Conservation (phyloP, 2,329 filamentous ascomycete species). For the Leptographium wingfieldii region DNA sequence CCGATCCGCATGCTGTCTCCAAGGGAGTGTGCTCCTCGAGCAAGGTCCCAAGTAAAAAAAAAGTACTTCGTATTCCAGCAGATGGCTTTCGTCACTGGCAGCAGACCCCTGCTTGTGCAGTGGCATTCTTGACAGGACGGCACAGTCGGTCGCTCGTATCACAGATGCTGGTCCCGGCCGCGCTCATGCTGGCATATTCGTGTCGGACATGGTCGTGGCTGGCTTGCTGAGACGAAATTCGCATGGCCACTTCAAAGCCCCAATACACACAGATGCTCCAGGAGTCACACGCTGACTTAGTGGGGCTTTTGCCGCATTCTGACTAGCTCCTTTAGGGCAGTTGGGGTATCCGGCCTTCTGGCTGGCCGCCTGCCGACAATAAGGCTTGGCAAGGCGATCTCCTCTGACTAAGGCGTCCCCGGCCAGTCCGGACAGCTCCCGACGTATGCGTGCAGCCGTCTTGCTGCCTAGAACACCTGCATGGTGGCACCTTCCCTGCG, state of each 20-base stretch:
- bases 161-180: background rate
- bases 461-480: background rate
- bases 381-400: background rate
- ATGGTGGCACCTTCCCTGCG: background rate
- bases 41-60: too few species aligned
- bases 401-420: background rate
- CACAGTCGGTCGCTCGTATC: background rate
- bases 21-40: background rate
- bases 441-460: background rate
- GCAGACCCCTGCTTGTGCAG: background rate
- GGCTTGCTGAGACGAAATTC: background rate
- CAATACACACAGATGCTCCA: background rate
- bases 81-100: background rate
- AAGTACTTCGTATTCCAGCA: background rate
- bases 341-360: background rate
- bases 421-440: background rate
- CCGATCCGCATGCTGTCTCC: background rate
- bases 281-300: background rate
- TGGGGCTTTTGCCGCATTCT: background rate
- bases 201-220: background rate
- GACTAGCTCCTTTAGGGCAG: background rate
- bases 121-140: background rate
- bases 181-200: background rate
- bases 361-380: background rate
- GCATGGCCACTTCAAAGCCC: background rate